Evolutionary conservation across 148 eudicot genomes (phyloP), one percentile per base, ranked within the genome.

Genomic region (Arctostaphylos glauca): DNA sequence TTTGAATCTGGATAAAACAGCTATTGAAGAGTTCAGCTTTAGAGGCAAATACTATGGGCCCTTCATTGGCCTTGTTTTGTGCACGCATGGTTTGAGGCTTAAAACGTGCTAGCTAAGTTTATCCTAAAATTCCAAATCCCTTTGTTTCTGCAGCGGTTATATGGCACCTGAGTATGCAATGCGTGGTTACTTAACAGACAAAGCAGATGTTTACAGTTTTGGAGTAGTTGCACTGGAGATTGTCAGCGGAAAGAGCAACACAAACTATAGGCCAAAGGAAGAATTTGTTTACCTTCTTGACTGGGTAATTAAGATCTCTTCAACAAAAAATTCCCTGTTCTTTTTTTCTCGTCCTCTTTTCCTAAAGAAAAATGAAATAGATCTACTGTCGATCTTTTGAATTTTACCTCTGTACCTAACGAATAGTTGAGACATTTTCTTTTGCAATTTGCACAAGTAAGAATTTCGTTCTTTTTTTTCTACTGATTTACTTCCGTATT

Each of bases 101-200:
- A 21, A 23, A 43, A 31, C 38, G 38, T 31, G 38, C 38, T 31
- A 46, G 5, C 44, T 19, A 12, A 66, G 55, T 59, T 78, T 60
- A 74, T 80, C 25, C 53, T 47, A 67, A 83, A 48, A 54, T 18
- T 80, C 44, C 60, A 4, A 0, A 55, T 13, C 12, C 38, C 13
- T 77, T 31, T 81, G 74, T 79, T 64, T 14, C 16, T 80, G 83
- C 89, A 90, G 92, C 66, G 92, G 92, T 76, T 90, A 90, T 83
- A 90, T 90, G 92, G 91, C 92, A 73, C 92, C 92, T 13, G 92
- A 90, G 66, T 90, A 90, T 80, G 92, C 92, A 49, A 87, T 91
- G 93, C 93, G 90, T 9, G 93, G 91, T 52, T 89, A 89, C 66
- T 84, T 91, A 72, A 91, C 93, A 25, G 74, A 49, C 54, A 89